Conservation (phyloP, 2,329 filamentous ascomycete species). For the Aureobasidium sp. region DNA sequence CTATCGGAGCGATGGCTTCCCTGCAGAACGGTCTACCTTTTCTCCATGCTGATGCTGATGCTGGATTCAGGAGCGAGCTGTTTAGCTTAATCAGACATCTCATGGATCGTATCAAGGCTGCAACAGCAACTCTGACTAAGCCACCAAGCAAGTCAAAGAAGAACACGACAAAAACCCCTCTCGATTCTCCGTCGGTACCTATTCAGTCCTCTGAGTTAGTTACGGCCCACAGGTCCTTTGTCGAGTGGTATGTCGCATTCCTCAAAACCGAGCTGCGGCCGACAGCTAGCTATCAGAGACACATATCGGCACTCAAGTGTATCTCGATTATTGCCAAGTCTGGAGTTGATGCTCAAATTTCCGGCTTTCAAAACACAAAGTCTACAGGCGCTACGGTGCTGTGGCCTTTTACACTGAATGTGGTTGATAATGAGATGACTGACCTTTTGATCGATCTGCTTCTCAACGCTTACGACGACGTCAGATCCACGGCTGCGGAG, state of each 20-base stretch:
- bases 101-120: constrained; percentile 64
- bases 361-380: constrained; percentile 33
- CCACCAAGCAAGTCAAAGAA: constrained; percentile 9
- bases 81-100: constrained; percentile 67
- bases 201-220: constrained; percentile 13
- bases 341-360: constrained; percentile 49
- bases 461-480: constrained; percentile 88
- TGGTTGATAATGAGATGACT: constrained; percentile 39
- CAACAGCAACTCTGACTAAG: constrained; percentile 45
- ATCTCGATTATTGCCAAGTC: constrained; percentile 59
- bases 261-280: constrained; percentile 65
- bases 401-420: constrained; percentile 42
- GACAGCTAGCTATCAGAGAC: constrained; percentile 81
- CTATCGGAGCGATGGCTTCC: constrained; percentile 50
- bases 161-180: not conserved
- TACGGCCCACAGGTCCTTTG: constrained; percentile 52
- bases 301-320: constrained; percentile 70
- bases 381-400: constrained; percentile 39
- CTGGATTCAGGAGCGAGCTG: constrained; percentile 76
- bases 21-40: constrained; percentile 58
- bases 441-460: constrained; percentile 68
- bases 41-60: constrained; percentile 75
- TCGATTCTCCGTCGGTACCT: not conserved
- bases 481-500: constrained; percentile 50
- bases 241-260: constrained; percentile 68